Percentiles rank a stretch among this genome's conserved stretches.
phyloP scores from a whole-genome alignment of 2,329 filamentous ascomycete genomes.

The Fusarium sacchari region DNA sequence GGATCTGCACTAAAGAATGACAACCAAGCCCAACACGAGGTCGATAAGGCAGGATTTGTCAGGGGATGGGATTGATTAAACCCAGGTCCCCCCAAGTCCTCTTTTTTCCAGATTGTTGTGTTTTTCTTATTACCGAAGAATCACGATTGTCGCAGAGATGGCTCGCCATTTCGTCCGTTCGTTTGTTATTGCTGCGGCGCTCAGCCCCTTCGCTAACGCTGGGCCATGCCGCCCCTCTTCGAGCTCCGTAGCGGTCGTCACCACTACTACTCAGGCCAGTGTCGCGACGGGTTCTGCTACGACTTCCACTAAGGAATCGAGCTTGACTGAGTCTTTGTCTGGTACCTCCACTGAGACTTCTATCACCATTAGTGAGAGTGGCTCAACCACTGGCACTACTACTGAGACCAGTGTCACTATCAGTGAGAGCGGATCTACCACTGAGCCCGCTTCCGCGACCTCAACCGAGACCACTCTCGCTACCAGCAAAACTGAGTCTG shows the following conservation, averaged over 20 bases:
- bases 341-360: not conserved
- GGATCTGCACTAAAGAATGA: not conserved
- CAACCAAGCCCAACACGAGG: not conserved
- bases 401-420: not conserved
- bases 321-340: not conserved
- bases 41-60: not conserved
- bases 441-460: not conserved
- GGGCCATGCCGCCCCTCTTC: constrained; percentile 17
- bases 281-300: not conserved
- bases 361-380: not conserved
- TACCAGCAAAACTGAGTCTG: not conserved
- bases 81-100: not conserved
- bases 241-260: not conserved
- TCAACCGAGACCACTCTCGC: not conserved
- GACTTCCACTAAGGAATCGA: not conserved
- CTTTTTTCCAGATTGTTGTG: not conserved
- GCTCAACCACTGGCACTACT: not conserved
- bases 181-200: constrained; percentile 6
- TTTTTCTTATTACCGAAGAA: not conserved
- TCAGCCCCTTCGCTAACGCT: constrained; percentile 5
- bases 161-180: constrained; percentile 22
- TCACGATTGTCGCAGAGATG: not conserved
- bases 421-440: not conserved
- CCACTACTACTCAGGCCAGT: not conserved
- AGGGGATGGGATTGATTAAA: not conserved